Conservation (phyloP, 345 rosid genomes). For the Physaria fendleri region DNA sequence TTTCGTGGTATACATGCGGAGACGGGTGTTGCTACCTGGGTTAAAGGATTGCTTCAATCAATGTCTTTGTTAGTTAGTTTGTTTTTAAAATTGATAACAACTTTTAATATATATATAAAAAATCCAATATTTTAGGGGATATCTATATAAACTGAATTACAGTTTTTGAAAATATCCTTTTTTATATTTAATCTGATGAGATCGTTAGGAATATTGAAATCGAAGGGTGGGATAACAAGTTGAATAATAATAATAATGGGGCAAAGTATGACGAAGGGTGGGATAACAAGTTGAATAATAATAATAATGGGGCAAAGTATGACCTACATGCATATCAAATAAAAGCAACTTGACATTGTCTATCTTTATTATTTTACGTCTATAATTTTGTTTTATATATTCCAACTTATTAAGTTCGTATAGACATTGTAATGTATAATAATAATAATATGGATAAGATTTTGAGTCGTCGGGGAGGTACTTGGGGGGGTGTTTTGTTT, state of each 20-base stretch:
- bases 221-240: conserved; percentile 6
- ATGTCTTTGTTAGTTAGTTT: too few relatives aligned
- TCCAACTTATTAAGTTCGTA: background rate
- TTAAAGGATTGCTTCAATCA: too few relatives aligned
- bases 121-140: background rate
- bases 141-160: background rate
- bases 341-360: conserved; percentile 27
- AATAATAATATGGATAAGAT: conserved; percentile 28
- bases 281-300: conserved; percentile 14
- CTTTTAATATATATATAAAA: background rate
- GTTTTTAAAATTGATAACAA: background rate
- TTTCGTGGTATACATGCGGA: too few relatives aligned
- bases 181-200: background rate
- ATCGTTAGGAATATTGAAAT: background rate
- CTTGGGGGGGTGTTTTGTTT: conserved; percentile 26
- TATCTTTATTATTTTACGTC: conserved; percentile 25
- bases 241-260: conserved; percentile 20
- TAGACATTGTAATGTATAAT: conserved; percentile 2
- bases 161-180: background rate
- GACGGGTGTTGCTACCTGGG: too few relatives aligned
- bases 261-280: conserved; percentile 25
- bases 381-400: conserved; percentile 16
- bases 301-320: conserved; percentile 19
- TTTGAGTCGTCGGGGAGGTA: conserved; percentile 24
- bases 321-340: conserved; percentile 30